Conservation (phyloP, 176 grass and related monocot genomes). For the Aegilops umbellulata region DNA sequence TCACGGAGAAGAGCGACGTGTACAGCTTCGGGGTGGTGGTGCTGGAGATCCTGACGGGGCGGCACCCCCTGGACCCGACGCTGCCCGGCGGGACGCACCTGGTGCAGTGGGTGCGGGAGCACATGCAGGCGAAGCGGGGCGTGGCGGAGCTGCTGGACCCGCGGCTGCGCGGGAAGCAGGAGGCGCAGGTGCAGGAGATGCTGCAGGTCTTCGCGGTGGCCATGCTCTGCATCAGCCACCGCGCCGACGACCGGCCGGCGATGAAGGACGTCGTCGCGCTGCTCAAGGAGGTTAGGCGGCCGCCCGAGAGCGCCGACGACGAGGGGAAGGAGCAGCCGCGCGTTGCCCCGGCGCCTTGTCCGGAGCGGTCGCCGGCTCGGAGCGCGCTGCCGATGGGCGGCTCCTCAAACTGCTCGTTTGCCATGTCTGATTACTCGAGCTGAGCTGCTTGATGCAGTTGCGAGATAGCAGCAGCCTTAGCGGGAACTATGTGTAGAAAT, state of each 20-base stretch:
- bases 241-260: constrained; percentile 69
- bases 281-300: constrained; percentile 68
- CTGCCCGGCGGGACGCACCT: constrained; percentile 68
- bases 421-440: constrained; percentile 82
- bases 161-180: constrained; percentile 61
- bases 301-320: constrained; percentile 13
- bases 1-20: constrained; percentile 91
- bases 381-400: constrained; percentile 42
- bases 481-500: not conserved
- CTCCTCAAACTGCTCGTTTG: constrained; percentile 83
- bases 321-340: constrained; percentile 31
- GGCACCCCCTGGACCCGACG: constrained; percentile 72
- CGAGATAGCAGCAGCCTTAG: not conserved
- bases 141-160: constrained; percentile 65
- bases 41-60: constrained; percentile 73
- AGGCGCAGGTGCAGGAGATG: constrained; percentile 81
- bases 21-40: constrained; percentile 86
- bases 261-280: constrained; percentile 89
- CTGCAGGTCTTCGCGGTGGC: constrained; percentile 69
- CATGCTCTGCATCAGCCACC: constrained; percentile 60
- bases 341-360: not conserved
- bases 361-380: constrained; percentile 24
- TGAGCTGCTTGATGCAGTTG: constrained; percentile 27
- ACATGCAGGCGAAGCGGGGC: constrained; percentile 50
- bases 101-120: constrained; percentile 86